phyloP scores from a whole-genome alignment of 2,329 filamentous ascomycete species.

The Penicillium sp. region DNA sequence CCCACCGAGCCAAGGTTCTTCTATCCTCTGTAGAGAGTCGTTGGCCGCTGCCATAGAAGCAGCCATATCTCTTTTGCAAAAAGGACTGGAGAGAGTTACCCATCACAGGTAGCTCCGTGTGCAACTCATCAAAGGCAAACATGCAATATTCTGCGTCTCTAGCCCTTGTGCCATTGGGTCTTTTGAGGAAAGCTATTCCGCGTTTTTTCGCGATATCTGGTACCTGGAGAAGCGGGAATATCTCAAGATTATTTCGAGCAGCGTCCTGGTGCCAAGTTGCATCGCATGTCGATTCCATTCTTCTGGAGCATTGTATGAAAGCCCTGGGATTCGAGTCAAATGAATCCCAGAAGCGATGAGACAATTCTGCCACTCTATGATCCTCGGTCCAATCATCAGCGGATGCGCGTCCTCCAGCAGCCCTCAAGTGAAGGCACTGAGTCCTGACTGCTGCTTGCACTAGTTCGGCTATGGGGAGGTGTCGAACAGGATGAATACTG shows the following conservation, averaged over 20 bases:
- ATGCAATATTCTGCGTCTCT: neutral
- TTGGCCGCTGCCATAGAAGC: neutral
- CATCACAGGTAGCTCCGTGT: neutral
- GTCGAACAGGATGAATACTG: slow-evolving; percentile 2
- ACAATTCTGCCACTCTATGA: neutral
- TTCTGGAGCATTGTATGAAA: slow-evolving; percentile 1
- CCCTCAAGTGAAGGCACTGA: slow-evolving; percentile 3
- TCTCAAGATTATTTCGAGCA: neutral
- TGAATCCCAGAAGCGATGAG: slow-evolving; percentile 4
- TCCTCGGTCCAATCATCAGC: neutral
- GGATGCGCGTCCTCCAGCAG: neutral
- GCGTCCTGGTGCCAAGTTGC: neutral
- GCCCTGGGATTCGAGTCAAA: neutral
- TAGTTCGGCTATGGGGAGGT: slow-evolving; percentile 7
- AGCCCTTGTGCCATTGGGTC: neutral
- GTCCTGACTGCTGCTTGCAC: slow-evolving; percentile 8
- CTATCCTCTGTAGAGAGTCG: neutral
- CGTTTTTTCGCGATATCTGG: neutral
- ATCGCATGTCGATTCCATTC: neutral
- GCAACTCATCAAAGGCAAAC: neutral
- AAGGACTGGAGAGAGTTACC: neutral
- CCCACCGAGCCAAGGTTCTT: neutral
- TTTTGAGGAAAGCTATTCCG: neutral
- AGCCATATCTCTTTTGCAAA: neutral
- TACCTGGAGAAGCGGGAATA: neutral